Base-by-base conservation (phyloP, 2,329 filamentous ascomycete species). In the Calycina herbarum region DNA sequence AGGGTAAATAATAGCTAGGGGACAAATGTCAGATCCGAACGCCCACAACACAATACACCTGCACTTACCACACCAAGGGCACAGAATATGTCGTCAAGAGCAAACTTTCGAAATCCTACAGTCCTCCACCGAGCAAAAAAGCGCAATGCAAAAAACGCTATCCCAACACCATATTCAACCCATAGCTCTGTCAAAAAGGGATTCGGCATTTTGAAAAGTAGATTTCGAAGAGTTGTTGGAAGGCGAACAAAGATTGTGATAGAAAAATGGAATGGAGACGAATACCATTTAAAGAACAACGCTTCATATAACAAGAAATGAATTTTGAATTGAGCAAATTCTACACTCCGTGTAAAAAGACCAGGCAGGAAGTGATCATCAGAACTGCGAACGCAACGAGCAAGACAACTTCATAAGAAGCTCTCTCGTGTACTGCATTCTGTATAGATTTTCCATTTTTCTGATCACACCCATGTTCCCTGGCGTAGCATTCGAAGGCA, bases 121-220 rank as follows among this genome's bases (percentile, higher is more conserved):
- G 33, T 29, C 24, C 29, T 57, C 31, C 35, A 63, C 15, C 61
- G n/a, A 17, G 61, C 61, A 29, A 57, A 40, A 7, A 63, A 63
- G 5, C 61, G 48, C 24, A 42, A 40, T 7, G 11, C 10, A 42
- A 63, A 63, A 27, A 42, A 24, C 4, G 29, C 10, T 11, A 40
- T 40, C 38, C 61, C 61, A 24, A 63, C 35, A 17, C 48, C 61
- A 57, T 57, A 63, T 51, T 63, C 61, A 17, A 42, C 35, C 61
- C 61, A 63, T 15, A 63, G 54, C 35, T 63, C 61, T 15, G 54
- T 33, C 27, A 57, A 35, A 57, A 57, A 57, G 13, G 54, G 27
- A 29, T 35, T 15, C 13, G 45, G 7, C 45, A 51, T 51, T 51
- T 10, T 51, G 20, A 3, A 24, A 51, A 24, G 45, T 51, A 45